These are phyloP conservation scores for Penicillium decumbens DNA, from an alignment of 2,329 filamentous ascomycete species.

Conservation along the genomic window DNA sequence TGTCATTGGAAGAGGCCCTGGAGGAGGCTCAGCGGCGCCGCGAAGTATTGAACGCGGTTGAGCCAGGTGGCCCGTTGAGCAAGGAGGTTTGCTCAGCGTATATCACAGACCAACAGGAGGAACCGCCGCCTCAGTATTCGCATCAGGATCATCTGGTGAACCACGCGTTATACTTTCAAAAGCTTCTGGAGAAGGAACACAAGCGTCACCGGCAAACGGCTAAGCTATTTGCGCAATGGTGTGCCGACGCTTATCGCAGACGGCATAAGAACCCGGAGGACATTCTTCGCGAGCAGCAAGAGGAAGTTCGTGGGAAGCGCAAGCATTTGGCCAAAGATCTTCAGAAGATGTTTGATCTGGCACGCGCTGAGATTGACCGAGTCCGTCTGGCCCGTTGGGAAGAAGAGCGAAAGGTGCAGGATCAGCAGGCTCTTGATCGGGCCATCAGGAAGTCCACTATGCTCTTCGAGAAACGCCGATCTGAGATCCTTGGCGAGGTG, in stretches of 20 bases:
- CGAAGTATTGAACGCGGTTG: slow-evolving; percentile 66
- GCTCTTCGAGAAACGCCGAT: slow-evolving; percentile 45
- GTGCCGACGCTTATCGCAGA: slow-evolving; percentile 41
- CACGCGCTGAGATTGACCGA: slow-evolving; percentile 55
- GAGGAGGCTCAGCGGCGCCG: slow-evolving; percentile 67
- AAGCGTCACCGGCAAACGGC: slow-evolving; percentile 70
- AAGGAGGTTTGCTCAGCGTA: slow-evolving; percentile 66
- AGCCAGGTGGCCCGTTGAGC: slow-evolving; percentile 71
- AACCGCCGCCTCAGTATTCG: slow-evolving; percentile 75
- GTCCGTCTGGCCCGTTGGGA: slow-evolving; percentile 55
- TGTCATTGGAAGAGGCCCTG: slow-evolving; percentile 57
- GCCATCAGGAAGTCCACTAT: slow-evolving; percentile 51
- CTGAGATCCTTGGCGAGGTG: slow-evolving; percentile 49
- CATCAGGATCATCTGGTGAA: slow-evolving; percentile 79
- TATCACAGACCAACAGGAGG: slow-evolving; percentile 66
- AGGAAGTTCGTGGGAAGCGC: slow-evolving; percentile 64
- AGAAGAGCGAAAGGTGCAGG: slow-evolving; percentile 49
- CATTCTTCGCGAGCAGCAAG: slow-evolving; percentile 70
- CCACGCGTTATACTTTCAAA: slow-evolving; percentile 74
- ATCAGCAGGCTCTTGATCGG: slow-evolving; percentile 52
- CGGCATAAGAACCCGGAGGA: slow-evolving; percentile 58
- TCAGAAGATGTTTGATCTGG: slow-evolving; percentile 57
- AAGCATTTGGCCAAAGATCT: slow-evolving; percentile 65
- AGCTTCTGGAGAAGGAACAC: slow-evolving; percentile 73
- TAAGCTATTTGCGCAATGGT: slow-evolving; percentile 65